Percentiles rank a stretch among this genome's conserved stretches.
These are phyloP conservation scores for Melanomma pulvis-pyrius DNA, from an alignment of 495 filamentous ascomycete species.

Conservation along the genomic window DNA sequence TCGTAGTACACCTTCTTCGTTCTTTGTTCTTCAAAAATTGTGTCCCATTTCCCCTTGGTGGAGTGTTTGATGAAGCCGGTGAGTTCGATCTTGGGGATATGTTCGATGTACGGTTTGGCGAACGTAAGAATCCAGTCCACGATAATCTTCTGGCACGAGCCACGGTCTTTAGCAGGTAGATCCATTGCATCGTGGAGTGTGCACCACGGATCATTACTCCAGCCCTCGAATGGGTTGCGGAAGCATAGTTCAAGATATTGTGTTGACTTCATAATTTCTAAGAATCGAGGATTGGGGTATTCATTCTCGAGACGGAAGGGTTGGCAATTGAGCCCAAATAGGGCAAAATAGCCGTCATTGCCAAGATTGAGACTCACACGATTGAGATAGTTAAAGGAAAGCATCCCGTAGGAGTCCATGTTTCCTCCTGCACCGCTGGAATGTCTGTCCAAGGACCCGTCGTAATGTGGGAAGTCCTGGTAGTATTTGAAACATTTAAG, in stretches of 20 bases:
- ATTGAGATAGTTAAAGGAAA: neutral
- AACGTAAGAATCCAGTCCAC: constrained; percentile 11
- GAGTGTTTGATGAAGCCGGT: constrained; percentile 9
- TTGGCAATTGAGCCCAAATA: neutral
- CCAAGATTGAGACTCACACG: neutral
- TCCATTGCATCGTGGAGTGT: neutral
- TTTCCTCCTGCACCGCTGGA: too few species aligned
- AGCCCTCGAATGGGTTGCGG: neutral
- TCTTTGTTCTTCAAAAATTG: too few species aligned
- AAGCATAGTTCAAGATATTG: neutral
- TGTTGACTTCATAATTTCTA: too few species aligned
- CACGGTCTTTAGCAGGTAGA: too few species aligned
- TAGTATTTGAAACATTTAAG: neutral
- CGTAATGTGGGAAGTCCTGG: neutral
- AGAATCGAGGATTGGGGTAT: neutral
- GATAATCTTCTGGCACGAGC: constrained; percentile 2
- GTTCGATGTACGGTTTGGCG: constrained; percentile 7
- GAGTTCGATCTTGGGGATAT: neutral
- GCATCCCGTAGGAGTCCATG: too few species aligned
- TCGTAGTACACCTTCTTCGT: too few species aligned
- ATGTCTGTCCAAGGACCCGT: too few species aligned
- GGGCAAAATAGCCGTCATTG: neutral
- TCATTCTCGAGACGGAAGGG: too few species aligned
- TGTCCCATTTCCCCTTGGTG: constrained; percentile 1
- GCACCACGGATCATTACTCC: neutral